Conservation (phyloP, 192 early-diverging fungal species). For the Umbelopsis ramanniana region DNA sequence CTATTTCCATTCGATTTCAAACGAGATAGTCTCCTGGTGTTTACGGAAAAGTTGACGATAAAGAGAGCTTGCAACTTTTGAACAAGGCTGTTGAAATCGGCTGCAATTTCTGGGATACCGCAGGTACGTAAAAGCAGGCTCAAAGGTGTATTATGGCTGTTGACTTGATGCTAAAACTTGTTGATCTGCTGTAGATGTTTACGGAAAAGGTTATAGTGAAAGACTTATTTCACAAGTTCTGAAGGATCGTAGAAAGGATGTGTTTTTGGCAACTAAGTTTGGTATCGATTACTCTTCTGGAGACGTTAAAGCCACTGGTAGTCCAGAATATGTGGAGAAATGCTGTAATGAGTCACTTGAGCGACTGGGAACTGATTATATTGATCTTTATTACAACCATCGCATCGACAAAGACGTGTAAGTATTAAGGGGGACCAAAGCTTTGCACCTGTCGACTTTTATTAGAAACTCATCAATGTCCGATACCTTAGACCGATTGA, state of each 20-base stretch:
- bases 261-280: not conserved
- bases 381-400: slow-evolving; percentile 77
- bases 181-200: not conserved
- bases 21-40: too few relatives aligned
- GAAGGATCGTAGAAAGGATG: not conserved
- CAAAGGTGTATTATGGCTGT: not conserved
- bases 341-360: slow-evolving; percentile 60
- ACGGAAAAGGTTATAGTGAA: slow-evolving; percentile 23
- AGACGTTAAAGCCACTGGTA: not conserved
- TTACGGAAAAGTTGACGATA: too few relatives aligned
- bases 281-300: not conserved
- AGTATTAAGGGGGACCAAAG: slow-evolving; percentile 28
- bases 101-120: slow-evolving; percentile 62
- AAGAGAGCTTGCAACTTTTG: not conserved
- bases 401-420: slow-evolving; percentile 49
- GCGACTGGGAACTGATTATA: slow-evolving; percentile 70
- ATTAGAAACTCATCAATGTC: not conserved
- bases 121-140: not conserved
- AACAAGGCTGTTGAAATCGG: slow-evolving; percentile 26
- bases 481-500: slow-evolving; percentile 57
- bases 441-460: not conserved
- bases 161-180: not conserved
- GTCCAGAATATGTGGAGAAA: slow-evolving; percentile 53
- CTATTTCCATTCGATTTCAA: too few relatives aligned
- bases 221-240: not conserved